Conservation (phyloP, 306 rosid genomes). For the Herpetospermum pedunculosum region DNA sequence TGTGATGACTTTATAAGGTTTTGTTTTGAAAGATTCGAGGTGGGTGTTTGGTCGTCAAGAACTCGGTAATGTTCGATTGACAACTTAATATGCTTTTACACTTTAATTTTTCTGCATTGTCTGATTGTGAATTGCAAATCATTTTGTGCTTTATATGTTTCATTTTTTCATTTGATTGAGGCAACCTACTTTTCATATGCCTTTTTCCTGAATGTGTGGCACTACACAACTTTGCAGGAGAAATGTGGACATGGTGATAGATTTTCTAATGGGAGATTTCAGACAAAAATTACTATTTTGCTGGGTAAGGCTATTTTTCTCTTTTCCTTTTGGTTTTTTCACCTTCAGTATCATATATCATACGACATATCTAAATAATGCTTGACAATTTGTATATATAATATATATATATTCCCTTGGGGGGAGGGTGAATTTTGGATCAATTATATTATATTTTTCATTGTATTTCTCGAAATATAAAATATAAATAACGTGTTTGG, state of each 20-base stretch:
- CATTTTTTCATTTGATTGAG: neutral
- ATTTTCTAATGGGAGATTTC: slow-evolving; percentile 41
- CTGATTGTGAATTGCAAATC: neutral
- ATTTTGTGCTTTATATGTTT: neutral
- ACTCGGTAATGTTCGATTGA: slow-evolving; percentile 38
- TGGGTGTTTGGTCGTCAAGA: slow-evolving; percentile 95
- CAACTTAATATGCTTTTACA: slow-evolving; percentile 3
- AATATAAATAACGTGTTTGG: neutral
- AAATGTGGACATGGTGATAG: slow-evolving; percentile 36
- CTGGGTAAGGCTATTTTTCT: slow-evolving; percentile 50
- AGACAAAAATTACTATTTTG: slow-evolving; percentile 53
- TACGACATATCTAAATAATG: neutral
- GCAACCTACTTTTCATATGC: neutral
- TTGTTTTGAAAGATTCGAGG: slow-evolving; percentile 73
- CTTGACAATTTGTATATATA: neutral
- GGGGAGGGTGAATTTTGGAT: neutral
- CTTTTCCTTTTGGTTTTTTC: neutral
- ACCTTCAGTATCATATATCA: neutral
- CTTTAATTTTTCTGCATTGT: neutral
- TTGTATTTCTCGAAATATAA: neutral
- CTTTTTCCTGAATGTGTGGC: neutral
- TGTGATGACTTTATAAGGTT: slow-evolving; percentile 68
- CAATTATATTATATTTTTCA: neutral
- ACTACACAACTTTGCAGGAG: slow-evolving; percentile 28
- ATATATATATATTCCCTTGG: neutral